phyloP scores from a whole-genome alignment of 2,329 filamentous ascomycete genomes.

The Stagonosporopsis tanaceti region DNA sequence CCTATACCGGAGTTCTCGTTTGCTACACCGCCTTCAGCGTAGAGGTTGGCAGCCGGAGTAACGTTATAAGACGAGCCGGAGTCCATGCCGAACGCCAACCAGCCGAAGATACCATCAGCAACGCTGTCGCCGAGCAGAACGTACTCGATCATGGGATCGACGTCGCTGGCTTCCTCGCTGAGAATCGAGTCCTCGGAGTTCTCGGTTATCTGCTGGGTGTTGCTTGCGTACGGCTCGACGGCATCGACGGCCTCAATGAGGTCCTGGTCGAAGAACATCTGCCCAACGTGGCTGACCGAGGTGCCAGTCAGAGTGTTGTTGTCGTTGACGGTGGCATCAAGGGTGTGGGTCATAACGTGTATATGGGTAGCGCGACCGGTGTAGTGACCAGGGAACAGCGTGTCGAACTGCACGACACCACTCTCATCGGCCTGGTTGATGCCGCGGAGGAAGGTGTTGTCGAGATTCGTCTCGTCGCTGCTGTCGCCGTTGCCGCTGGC shows the following conservation, averaged over 20 bases:
- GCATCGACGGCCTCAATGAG: constrained; percentile 62
- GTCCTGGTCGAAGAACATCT: constrained; percentile 70
- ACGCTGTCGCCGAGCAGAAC: constrained; percentile 62
- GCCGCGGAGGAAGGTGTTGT: constrained; percentile 56
- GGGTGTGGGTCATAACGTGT: constrained; percentile 49
- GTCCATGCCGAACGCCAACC: constrained; percentile 47
- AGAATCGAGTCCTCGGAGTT: constrained; percentile 63
- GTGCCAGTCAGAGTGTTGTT: constrained; percentile 62
- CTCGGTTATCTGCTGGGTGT: constrained; percentile 54
- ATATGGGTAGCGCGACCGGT: constrained; percentile 46
- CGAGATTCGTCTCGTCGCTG: constrained; percentile 42
- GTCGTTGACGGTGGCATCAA: constrained; percentile 47
- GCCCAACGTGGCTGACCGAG: constrained; percentile 66
- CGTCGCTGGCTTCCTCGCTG: constrained; percentile 56
- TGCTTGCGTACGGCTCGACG: constrained; percentile 54
- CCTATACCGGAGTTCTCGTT: constrained; percentile 34
- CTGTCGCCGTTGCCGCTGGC: constrained; percentile 54
- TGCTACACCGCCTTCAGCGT: constrained; percentile 39
- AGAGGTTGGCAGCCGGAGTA: constrained; percentile 37
- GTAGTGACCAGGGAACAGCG: constrained; percentile 56
- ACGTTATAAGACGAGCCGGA: constrained; percentile 34
- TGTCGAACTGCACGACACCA: constrained; percentile 60
- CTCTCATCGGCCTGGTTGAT: constrained; percentile 57
- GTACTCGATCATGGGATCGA: constrained; percentile 67
- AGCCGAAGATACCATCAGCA: constrained; percentile 44